Evolutionary conservation across 106 monocot species (phyloP).

Genomic region (Dendrobium catenatum): DNA sequence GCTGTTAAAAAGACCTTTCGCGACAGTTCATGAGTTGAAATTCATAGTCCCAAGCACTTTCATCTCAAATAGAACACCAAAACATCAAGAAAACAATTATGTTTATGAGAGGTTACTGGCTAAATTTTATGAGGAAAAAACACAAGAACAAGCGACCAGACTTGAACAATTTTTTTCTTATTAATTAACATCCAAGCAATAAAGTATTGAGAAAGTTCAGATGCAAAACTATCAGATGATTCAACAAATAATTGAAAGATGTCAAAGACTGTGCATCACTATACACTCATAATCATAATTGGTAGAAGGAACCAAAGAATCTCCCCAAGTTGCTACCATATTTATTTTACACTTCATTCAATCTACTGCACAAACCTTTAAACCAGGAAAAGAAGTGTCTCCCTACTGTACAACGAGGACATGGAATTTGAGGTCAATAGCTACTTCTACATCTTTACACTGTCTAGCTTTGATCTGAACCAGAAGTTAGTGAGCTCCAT

Average conservation of each 20-base stretch:
- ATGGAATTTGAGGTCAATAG: not conserved
- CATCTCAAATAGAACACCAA: no score
- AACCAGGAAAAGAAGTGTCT: not conserved
- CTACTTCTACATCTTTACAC: not conserved
- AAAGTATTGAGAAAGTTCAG: not conserved
- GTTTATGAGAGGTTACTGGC: no score
- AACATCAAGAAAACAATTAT: no score
- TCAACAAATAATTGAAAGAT: not conserved
- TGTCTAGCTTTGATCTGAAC: not conserved
- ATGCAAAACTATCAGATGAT: not conserved
- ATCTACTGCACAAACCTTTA: not conserved
- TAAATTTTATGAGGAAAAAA: not conserved
- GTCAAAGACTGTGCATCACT: not conserved
- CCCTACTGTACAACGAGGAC: slow-evolving; percentile 2
- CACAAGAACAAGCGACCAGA: not conserved
- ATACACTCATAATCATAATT: not conserved
- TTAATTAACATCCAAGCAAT: not conserved
- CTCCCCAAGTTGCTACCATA: not conserved
- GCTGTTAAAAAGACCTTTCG: no score
- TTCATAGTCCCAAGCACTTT: no score
- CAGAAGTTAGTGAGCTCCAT: not conserved
- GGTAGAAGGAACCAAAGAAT: not conserved
- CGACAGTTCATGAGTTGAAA: no score
- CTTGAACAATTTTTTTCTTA: not conserved
- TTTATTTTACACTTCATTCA: not conserved